Conservation (phyloP, 2,329 filamentous ascomycete genomes). For the Claviceps spartinae region DNA sequence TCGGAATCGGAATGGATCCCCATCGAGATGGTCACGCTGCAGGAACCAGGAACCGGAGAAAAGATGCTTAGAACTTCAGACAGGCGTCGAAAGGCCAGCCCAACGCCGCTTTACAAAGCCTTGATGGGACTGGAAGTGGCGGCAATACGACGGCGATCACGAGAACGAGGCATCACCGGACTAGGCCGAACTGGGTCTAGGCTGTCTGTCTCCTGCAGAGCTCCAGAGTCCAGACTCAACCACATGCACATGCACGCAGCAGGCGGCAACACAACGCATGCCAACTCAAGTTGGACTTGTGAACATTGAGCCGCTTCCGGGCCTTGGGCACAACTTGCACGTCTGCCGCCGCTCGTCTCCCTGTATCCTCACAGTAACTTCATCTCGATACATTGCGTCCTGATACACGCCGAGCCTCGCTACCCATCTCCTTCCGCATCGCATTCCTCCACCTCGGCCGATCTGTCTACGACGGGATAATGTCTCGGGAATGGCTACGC, state of each 20-base stretch:
- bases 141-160: background rate
- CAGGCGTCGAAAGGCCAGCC: background rate
- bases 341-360: background rate
- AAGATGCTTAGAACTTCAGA: background rate
- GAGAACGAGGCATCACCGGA: background rate
- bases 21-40: constrained; percentile 2
- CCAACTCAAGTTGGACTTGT: background rate
- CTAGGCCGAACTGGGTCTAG: background rate
- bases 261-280: background rate
- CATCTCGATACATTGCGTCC: background rate
- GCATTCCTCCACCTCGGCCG: constrained; percentile 1
- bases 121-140: background rate
- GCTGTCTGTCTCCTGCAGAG: background rate
- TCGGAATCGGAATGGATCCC: background rate
- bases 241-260: background rate
- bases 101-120: background rate
- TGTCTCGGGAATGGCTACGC: constrained; percentile 65
- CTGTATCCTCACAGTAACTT: background rate
- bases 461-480: constrained; percentile 23
- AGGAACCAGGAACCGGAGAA: background rate
- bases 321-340: background rate
- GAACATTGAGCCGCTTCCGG: background rate
- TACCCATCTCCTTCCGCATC: background rate
- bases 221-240: too few species aligned
- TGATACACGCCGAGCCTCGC: background rate